These are phyloP conservation scores for Solanum tarijense DNA, from an alignment of 257 asterid species.

Conservation along the genomic window DNA sequence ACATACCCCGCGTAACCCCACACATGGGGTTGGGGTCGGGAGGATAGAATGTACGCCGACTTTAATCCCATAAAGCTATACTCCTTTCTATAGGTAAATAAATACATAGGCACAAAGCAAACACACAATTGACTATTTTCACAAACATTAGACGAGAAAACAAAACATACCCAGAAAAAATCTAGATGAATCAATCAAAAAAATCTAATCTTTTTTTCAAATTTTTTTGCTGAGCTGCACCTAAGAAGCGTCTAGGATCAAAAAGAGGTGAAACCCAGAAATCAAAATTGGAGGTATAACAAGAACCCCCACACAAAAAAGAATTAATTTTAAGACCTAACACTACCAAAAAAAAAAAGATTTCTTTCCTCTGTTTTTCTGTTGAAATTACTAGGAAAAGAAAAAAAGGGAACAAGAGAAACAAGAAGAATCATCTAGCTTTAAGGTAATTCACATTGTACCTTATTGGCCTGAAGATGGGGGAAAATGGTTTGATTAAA, in stretches of 20 bases:
- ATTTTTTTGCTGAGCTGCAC: neutral
- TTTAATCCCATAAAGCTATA: neutral
- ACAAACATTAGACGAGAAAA: neutral
- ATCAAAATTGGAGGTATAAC: neutral
- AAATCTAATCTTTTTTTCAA: neutral
- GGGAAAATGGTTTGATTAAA: neutral
- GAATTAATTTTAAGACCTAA: neutral
- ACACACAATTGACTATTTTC: neutral
- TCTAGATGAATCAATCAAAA: neutral
- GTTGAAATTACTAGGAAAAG: neutral
- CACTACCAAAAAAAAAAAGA: neutral
- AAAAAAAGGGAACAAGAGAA: neutral
- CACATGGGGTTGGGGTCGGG: neutral
- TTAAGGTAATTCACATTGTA: neutral
- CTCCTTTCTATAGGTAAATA: neutral
- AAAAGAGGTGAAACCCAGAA: neutral
- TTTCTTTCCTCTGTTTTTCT: neutral
- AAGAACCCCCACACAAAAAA: neutral
- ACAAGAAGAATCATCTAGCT: neutral
- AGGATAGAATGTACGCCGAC: neutral
- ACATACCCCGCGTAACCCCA: neutral
- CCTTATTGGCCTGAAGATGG: neutral
- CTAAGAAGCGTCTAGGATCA: neutral
- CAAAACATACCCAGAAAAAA: neutral
- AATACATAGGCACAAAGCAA: neutral